These are phyloP conservation scores for Skeletonema potamos DNA, from an alignment of 108 stramenopile genomes.

Conservation along the genomic window DNA sequence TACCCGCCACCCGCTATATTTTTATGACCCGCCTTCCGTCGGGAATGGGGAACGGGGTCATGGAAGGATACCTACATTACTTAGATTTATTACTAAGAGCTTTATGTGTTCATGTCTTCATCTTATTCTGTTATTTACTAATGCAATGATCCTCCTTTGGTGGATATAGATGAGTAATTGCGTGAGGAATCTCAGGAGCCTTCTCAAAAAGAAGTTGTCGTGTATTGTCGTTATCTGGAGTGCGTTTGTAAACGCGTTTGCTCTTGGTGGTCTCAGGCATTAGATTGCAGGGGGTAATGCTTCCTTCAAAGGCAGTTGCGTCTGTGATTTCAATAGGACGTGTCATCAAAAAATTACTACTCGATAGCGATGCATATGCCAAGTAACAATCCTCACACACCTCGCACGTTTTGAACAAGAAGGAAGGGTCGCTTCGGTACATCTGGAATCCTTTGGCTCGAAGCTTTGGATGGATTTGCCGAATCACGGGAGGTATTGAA, in stretches of 20 bases:
- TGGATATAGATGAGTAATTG: background rate
- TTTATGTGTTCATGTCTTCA: no score
- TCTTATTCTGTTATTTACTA: no score
- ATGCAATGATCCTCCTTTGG: background rate
- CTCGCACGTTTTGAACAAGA: constrained; percentile 66
- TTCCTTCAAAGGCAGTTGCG: background rate
- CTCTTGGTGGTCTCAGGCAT: background rate
- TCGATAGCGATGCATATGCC: constrained; percentile 67
- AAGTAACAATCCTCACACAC: constrained; percentile 84
- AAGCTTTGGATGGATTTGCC: constrained; percentile 65
- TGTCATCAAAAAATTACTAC: constrained; percentile 32
- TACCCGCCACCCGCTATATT: no score
- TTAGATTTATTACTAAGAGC: no score
- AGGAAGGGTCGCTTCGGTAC: constrained; percentile 74
- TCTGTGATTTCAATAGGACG: constrained; percentile 11
- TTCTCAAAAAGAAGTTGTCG: background rate
- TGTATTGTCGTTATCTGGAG: background rate
- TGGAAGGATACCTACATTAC: no score
- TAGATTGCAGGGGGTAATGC: background rate
- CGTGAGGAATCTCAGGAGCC: background rate
- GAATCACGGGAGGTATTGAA: constrained; percentile 74
- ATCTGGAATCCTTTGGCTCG: constrained; percentile 48
- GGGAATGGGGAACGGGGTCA: no score
- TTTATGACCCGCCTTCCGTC: no score
- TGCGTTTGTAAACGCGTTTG: background rate